Evolutionary conservation across 2,329 filamentous ascomycete species (phyloP).

Genomic region (Diplodia intermedia): DNA sequence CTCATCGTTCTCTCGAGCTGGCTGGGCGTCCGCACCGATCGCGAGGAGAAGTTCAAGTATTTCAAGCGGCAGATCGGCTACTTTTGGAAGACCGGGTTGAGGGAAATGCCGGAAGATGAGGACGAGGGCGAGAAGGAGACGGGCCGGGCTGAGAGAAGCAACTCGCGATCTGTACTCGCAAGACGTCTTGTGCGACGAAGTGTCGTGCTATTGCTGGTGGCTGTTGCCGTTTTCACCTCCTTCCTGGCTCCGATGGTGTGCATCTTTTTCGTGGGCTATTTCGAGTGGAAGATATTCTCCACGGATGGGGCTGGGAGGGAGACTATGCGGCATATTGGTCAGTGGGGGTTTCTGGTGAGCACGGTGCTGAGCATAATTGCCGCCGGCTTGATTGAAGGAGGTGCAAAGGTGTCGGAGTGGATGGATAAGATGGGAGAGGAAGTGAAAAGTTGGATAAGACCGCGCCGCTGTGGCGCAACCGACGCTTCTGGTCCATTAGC

Average conservation of each 20-base stretch:
- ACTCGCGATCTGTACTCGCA: not conserved
- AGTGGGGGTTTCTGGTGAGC: not conserved
- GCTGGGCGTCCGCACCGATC: not conserved
- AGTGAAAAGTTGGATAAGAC: not conserved
- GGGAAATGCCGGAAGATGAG: not conserved
- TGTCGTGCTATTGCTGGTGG: not conserved
- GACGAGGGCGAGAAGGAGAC: not conserved
- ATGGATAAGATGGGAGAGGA: not conserved
- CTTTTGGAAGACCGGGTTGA: not conserved
- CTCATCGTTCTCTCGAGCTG: not conserved
- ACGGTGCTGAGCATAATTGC: not conserved
- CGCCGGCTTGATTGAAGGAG: not conserved
- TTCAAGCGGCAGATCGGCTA: not conserved
- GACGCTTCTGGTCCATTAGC: not conserved
- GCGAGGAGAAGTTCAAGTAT: not conserved
- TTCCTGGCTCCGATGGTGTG: not conserved
- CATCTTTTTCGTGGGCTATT: not conserved
- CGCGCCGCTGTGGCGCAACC: not conserved
- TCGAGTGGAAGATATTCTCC: not conserved
- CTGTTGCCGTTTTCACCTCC: not conserved
- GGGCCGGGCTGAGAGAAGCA: not conserved
- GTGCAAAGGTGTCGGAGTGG: not conserved
- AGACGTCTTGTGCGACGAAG: not conserved
- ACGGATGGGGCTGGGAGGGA: not conserved
- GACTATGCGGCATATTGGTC: not conserved